Percentiles rank a stretch among this genome's conserved stretches.
phyloP scores from a whole-genome alignment of 441 rosid species.

The Viola pubescens region DNA sequence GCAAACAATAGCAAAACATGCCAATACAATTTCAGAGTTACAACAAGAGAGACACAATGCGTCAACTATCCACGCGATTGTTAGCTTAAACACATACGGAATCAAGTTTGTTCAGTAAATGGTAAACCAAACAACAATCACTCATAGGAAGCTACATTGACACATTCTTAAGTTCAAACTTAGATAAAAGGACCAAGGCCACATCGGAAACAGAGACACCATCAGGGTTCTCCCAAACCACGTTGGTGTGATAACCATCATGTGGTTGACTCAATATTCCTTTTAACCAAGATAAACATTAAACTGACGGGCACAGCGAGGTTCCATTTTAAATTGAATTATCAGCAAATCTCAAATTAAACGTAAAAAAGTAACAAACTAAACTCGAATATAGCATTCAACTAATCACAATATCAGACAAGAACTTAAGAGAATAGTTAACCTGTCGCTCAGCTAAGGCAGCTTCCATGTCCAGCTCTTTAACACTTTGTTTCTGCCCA shows the following conservation, averaged over 20 bases:
- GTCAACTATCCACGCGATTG: no score
- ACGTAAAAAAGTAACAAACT: neutral
- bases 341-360: neutral
- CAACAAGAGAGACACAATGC: no score
- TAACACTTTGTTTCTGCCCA: constrained; percentile 80
- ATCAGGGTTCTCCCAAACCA: neutral
- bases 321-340: neutral
- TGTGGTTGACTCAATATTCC: neutral
- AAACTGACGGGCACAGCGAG: neutral
- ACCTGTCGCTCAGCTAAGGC: constrained; percentile 88
- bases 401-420: neutral
- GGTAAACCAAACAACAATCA: no score
- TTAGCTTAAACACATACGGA: no score
- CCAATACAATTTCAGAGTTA: no score
- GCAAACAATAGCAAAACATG: no score
- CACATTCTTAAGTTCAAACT: no score
- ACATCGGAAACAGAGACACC: neutral
- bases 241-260: neutral
- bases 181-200: no score
- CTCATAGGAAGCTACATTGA: no score
- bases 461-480: constrained; percentile 86
- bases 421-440: constrained; percentile 11
- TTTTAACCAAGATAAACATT: neutral
- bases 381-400: neutral
- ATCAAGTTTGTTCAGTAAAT: no score